Conservation (phyloP, 192 early-diverging fungal species). For the Entomortierella beljakovae region DNA sequence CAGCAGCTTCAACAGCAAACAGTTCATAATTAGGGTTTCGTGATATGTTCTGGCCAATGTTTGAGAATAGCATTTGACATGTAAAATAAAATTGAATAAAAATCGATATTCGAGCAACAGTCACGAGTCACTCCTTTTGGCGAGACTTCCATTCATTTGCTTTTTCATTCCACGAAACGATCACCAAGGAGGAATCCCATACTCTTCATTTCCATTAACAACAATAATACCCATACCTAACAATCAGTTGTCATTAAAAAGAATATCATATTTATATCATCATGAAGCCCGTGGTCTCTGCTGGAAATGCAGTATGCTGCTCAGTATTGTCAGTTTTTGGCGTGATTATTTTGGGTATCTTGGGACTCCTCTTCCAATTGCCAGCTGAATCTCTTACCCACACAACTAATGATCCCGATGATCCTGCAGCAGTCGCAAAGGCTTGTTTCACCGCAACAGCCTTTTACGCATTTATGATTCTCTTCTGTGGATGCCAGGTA, state of each 20-base stretch:
- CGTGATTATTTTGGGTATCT: slow-evolving; percentile 60
- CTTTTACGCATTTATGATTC: slow-evolving; percentile 63
- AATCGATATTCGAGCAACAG: too few relatives aligned
- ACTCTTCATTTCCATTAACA: not conserved
- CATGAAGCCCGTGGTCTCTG: slow-evolving; percentile 65
- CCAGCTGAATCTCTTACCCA: slow-evolving; percentile 62
- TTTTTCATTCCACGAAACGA: too few relatives aligned
- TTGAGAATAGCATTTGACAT: too few relatives aligned
- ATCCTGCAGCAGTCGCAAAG: slow-evolving; percentile 60
- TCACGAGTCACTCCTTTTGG: too few relatives aligned
- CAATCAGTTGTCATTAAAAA: not conserved
- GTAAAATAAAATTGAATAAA: too few relatives aligned
- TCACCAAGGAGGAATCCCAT: too few relatives aligned
- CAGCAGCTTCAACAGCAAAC: slow-evolving; percentile 10
- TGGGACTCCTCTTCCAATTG: slow-evolving; percentile 55
- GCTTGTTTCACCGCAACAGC: slow-evolving; percentile 62
- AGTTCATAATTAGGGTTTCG: not conserved
- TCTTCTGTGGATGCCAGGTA: slow-evolving; percentile 66
- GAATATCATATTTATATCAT: slow-evolving; percentile 6
- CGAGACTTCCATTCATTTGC: too few relatives aligned
- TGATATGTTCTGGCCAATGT: too few relatives aligned
- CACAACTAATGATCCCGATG: slow-evolving; percentile 56
- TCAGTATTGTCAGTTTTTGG: slow-evolving; percentile 60
- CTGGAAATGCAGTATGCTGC: slow-evolving; percentile 60
- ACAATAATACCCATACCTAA: not conserved